Percentiles rank a stretch among this genome's conserved stretches.
Conservation (phyloP, 768 basidiomycete species). For the Podaxis carcinomalis region DNA sequence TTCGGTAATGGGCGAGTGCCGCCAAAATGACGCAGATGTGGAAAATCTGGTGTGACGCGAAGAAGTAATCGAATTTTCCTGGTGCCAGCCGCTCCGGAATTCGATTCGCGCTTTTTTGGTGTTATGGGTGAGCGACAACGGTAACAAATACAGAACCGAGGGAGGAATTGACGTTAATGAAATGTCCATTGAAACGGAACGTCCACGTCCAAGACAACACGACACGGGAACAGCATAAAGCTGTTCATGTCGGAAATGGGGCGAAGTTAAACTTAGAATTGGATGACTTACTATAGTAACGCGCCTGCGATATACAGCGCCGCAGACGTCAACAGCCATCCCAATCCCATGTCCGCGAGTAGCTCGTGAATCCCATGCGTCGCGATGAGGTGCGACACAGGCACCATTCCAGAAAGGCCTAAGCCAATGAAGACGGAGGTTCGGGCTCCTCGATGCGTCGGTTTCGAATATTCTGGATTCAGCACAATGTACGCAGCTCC, state of each 20-base stretch:
- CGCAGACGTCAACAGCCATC: constrained; percentile 68
- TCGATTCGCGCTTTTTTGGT: constrained; percentile 61
- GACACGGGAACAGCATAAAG: background rate
- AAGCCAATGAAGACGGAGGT: constrained; percentile 77
- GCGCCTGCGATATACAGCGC: constrained; percentile 77
- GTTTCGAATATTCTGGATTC: constrained; percentile 71
- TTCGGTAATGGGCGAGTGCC: constrained; percentile 60
- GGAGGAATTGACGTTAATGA: constrained; percentile 14
- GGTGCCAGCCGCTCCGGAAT: constrained; percentile 74
- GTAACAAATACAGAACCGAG: constrained; percentile 8
- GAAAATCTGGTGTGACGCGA: constrained; percentile 88
- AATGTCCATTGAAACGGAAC: constrained; percentile 13
- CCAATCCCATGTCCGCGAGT: constrained; percentile 60
- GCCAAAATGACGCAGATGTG: constrained; percentile 76
- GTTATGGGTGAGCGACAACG: background rate
- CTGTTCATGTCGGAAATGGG: constrained; percentile 4
- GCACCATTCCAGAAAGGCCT: constrained; percentile 66
- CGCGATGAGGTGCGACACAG: constrained; percentile 59
- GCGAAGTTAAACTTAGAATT: background rate
- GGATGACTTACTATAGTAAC: constrained; percentile 65
- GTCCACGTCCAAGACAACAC: constrained; percentile 14
- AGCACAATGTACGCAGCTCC: constrained; percentile 74
- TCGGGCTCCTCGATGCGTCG: constrained; percentile 70
- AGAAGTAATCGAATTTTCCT: constrained; percentile 75
- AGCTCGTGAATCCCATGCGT: constrained; percentile 55